phyloP scores from a whole-genome alignment of 2,329 filamentous ascomycete genomes.

The Penicillium expansum region DNA sequence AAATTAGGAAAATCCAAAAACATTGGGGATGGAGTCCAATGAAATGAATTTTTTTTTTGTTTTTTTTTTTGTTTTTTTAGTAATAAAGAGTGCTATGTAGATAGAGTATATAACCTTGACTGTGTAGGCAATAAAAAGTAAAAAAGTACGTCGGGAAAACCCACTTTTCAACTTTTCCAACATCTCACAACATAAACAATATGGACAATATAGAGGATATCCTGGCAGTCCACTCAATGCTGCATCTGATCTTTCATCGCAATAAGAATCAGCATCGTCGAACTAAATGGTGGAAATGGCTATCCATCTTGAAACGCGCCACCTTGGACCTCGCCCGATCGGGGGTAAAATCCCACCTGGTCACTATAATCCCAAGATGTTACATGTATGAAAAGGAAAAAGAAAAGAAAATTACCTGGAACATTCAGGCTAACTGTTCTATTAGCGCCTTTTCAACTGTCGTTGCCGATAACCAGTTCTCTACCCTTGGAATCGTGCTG shows the following conservation, averaged over 20 bases:
- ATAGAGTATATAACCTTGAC: too few relatives aligned
- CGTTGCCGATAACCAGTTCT: conserved; percentile 69
- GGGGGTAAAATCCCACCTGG: conserved; percentile 28
- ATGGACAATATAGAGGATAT: conserved; percentile 20
- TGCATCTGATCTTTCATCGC: conserved; percentile 73
- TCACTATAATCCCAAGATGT: conserved; percentile 39
- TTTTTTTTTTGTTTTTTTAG: too few relatives aligned
- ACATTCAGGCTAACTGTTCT: conserved; percentile 5
- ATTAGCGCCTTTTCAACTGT: conserved; percentile 62
- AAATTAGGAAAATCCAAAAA: neutral
- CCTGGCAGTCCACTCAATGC: conserved; percentile 39
- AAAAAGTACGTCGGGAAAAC: too few relatives aligned
- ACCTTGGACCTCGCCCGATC: conserved; percentile 54
- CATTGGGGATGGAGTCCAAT: neutral
- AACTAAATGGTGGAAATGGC: conserved; percentile 75
- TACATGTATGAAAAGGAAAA: conserved; percentile 37
- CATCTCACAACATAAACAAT: too few relatives aligned
- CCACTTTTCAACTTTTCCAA: neutral
- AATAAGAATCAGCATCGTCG: conserved; percentile 88
- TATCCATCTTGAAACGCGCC: conserved; percentile 69
- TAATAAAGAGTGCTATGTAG: too few relatives aligned
- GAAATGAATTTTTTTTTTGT: neutral
- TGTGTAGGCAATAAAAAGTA: too few relatives aligned
- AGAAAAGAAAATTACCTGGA: neutral
- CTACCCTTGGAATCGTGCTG: conserved; percentile 67